phyloP scores from a whole-genome alignment of 2,329 filamentous ascomycete genomes.

The Graphilbum sp. region DNA sequence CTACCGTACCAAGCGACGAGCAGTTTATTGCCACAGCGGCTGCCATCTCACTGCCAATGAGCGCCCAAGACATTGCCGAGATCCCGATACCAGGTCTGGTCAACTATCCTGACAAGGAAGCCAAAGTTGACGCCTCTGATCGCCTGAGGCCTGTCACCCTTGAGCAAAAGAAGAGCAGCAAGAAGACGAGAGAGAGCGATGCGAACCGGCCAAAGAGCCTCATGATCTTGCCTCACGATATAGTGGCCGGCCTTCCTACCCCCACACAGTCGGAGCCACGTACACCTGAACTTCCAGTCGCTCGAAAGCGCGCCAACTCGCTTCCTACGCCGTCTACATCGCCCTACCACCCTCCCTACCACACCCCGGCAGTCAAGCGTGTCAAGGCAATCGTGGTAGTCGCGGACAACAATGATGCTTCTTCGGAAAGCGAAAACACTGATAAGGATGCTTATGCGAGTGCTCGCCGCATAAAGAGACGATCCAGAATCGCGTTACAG shows the following conservation, averaged over 20 bases:
- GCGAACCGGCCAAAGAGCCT: constrained; percentile 30
- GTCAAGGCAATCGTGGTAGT: background rate
- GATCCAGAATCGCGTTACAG: too few species aligned
- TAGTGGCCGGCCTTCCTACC: constrained; percentile 16
- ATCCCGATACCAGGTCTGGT: constrained; percentile 64
- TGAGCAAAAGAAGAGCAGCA: constrained; percentile 8
- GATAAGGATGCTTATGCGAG: background rate
- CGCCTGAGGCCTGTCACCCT: background rate
- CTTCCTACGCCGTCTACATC: constrained; percentile 24
- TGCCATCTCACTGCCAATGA: constrained; percentile 51
- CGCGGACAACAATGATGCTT: background rate
- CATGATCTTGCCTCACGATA: constrained; percentile 16
- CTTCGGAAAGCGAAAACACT: background rate
- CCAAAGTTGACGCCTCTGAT: constrained; percentile 42
- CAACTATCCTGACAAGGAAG: constrained; percentile 45
- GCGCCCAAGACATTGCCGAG: constrained; percentile 54
- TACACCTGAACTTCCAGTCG: constrained; percentile 14
- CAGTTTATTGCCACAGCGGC: constrained; percentile 29
- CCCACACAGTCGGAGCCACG: constrained; percentile 19
- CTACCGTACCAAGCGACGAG: too few species aligned
- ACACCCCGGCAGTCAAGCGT: constrained; percentile 8
- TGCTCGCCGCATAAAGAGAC: too few species aligned
- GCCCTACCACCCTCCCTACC: constrained; percentile 13
- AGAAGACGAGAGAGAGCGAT: constrained; percentile 14
- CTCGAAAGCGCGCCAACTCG: constrained; percentile 29